Base-by-base conservation (phyloP, 139 green algal species). In the Microglena sp. region DNA sequence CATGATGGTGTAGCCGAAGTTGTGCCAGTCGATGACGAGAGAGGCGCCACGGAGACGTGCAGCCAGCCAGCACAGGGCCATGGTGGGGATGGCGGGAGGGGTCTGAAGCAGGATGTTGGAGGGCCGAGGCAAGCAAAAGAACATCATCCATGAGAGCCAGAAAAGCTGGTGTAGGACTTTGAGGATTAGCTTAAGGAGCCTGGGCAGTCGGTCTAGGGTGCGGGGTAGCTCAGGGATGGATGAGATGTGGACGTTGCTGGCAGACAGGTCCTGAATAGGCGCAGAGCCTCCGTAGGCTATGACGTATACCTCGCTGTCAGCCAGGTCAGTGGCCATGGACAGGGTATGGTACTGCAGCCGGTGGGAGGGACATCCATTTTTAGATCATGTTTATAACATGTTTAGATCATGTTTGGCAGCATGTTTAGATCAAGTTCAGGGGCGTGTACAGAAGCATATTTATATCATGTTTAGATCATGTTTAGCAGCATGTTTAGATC, bases 21-120 rank as follows among this genome's bases (percentile, higher is more conserved):
- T 98, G 78, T 98, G 93, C 93, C 93, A 99, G 80, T 99, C 93
- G 29, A 95, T 82, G 2, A 96, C 72, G 24, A 95, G 76, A 35
- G 63, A 26, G 0, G 85, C 82, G 1, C 74, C 11, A 55, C 90
- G 83, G 33, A 86, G 70, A 11, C 28, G 24, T 7, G 78, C 79
- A 0, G 81, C 85, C 22, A 95, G 56, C 70, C 67, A 80, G 72
- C 83, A 93, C 0, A 93, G 62, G 5, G 64, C 29, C 66, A 98
- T 81, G 2, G 85, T 89, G 4, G 93, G 93, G 24, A 97, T 83
- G 0, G 90, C 86, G 21, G 93, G 93, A 2, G 93, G 93, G 45
- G 88, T 88, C 79, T 97, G 92, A 56, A 93, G 33, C 2, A 92
- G 68, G 50, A 92, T 86, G 35, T 70, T 45, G 6, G 58, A 46